These are phyloP conservation scores for Salvia splendens DNA, from an alignment of 257 asterid genomes.

Conservation along the genomic window DNA sequence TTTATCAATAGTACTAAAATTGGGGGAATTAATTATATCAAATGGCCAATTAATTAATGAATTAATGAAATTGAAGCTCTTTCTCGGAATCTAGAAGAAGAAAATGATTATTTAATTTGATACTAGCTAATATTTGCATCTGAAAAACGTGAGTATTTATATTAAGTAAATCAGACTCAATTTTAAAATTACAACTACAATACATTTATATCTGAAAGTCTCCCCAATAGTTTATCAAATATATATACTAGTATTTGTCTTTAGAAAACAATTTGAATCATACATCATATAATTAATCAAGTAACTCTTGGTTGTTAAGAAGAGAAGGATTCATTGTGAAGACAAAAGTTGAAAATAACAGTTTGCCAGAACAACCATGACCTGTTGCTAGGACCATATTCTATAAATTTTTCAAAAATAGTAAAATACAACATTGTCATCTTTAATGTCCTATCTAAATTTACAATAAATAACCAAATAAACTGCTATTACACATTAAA, in stretches of 20 bases:
- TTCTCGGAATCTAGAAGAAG: background rate
- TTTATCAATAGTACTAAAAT: background rate
- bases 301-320: slow-evolving; percentile 13
- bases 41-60: background rate
- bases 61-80: background rate
- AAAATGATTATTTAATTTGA: background rate
- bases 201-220: background rate
- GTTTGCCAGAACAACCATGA: slow-evolving; percentile 15
- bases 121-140: background rate
- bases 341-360: slow-evolving; percentile 3
- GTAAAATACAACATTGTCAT: background rate
- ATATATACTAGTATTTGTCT: background rate
- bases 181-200: background rate
- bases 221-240: background rate
- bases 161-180: background rate
- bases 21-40: background rate
- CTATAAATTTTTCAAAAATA: background rate
- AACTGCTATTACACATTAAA: background rate
- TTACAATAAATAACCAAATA: background rate
- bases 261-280: background rate
- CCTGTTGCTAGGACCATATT: background rate
- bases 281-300: background rate
- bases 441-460: background rate
- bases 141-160: slow-evolving; percentile 13
- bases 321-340: background rate